Evolutionary conservation across 768 basidiomycete genomes (phyloP).

Genomic region (Termitomyces sp.): DNA sequence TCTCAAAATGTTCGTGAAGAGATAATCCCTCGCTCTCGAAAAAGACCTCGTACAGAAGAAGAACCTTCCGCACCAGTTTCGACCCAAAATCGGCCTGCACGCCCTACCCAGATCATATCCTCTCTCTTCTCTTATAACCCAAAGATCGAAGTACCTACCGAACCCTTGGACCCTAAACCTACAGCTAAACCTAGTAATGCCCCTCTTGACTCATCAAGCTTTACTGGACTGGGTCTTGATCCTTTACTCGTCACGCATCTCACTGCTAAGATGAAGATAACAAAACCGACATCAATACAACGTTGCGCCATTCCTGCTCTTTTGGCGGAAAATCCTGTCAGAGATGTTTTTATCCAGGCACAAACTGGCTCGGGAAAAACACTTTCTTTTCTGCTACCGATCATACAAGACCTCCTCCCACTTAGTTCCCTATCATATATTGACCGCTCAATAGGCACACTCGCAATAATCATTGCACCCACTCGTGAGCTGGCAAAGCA

Average conservation of each 20-base stretch:
- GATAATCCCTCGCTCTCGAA: constrained; percentile 32
- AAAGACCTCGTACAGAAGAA: constrained; percentile 31
- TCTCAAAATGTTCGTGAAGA: constrained; percentile 12
- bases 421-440: constrained; percentile 88
- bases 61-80: constrained; percentile 16
- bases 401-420: constrained; percentile 91
- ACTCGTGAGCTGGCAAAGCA: constrained; percentile 96
- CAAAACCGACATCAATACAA: constrained; percentile 89
- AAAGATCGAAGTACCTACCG: constrained; percentile 42
- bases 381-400: constrained; percentile 86
- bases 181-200: constrained; percentile 71
- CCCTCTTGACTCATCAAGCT: constrained; percentile 75
- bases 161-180: constrained; percentile 17
- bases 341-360: constrained; percentile 91
- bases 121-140: constrained; percentile 88
- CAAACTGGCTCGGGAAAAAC: constrained; percentile 99
- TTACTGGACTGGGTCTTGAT: constrained; percentile 78
- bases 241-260: constrained; percentile 78
- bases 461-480: constrained; percentile 91
- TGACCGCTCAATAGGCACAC: constrained; percentile 89
- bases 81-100: constrained; percentile 19
- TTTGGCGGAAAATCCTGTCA: constrained; percentile 31
- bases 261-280: constrained; percentile 71
- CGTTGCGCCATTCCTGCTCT: constrained; percentile 63
- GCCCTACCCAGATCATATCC: constrained; percentile 68